A percentile compares a stretch with the other conserved stretches of the same genome.
Conservation (phyloP, 768 basidiomycete species). For the Lentinula sp. region DNA sequence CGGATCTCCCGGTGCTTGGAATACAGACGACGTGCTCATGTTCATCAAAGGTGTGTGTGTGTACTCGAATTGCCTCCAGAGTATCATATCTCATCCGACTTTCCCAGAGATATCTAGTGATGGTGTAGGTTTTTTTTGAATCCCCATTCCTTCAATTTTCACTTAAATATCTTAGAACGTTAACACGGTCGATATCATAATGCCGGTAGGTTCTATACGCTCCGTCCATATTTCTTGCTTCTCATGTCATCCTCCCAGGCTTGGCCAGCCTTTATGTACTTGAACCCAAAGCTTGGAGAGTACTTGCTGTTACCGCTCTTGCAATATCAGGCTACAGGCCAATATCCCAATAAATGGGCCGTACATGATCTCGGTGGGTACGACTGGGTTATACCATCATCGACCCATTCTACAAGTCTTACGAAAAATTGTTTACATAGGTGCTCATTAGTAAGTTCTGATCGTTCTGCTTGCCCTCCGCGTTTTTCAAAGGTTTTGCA, state of each 20-base stretch:
- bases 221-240: background rate
- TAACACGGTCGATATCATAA: conserved; percentile 43
- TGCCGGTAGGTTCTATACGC: conserved; percentile 14
- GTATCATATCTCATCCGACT: background rate
- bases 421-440: conserved; percentile 21
- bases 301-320: conserved; percentile 42
- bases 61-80: background rate
- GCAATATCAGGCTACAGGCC: conserved; percentile 32
- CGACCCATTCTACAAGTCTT: conserved; percentile 19
- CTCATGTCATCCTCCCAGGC: conserved; percentile 9
- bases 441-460: conserved; percentile 16
- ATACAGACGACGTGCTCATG: conserved; percentile 34
- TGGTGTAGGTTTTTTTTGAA: conserved; percentile 19
- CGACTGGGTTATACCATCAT: conserved; percentile 2
- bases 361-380: conserved; percentile 25
- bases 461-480: background rate
- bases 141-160: background rate
- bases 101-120: conserved; percentile 28
- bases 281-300: conserved; percentile 32
- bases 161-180: conserved; percentile 16
- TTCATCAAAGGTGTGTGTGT: conserved; percentile 39
- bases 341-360: conserved; percentile 19
- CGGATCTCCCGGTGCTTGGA: conserved; percentile 22
- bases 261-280: conserved; percentile 37
- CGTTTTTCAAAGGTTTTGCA: background rate